Base-by-base conservation (phyloP, 805 yeast genomes). In the Komagataella mondaviorum region DNA sequence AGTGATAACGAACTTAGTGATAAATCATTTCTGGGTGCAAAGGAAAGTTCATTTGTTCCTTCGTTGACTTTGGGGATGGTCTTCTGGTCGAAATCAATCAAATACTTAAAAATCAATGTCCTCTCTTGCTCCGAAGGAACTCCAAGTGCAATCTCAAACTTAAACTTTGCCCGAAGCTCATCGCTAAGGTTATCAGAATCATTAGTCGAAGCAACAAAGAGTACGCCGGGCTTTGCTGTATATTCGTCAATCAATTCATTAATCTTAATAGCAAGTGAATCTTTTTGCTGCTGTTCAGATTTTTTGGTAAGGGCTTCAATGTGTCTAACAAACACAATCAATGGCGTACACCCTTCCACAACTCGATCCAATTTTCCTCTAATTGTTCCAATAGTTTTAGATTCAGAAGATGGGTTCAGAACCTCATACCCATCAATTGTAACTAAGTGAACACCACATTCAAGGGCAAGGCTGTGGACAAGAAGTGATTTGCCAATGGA, bases 41-140 rank as follows among this genome's bases (percentile, higher is more conserved):
- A 48, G 10, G 23, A 14, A 48, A 17, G 14, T 6, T 22, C 36
- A 14, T 14, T 46, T 24, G 23, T 43, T 44, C 44, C 23, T 16
- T 54, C 12, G 6, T 8, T 18, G 47, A 22, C 12, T 49, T 16
- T 47, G 12, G 51, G 46, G 6, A 24, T 23, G 39, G 12, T 10
- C 45, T 24, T 23, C 1, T 7, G n/a, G 18, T 14, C 44, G 3
- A 44, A 52, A 16, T 53, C 50, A 3, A 78, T 51, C 45, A 84
- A 67, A 63, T 75, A 75, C 49, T 69, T 60, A 61, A 90, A 82
- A 3, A 91, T 83, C 23, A 68, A 68, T 24, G 58, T 62, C 59
- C 99, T 75, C 65, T 93, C 97, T 1, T 57, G 52, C 61, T 91
- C 97, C 18, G 74, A 71, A 0, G 98, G 96, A 1, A 89, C 95